These are phyloP conservation scores for Zygosaccharomyces sapae DNA, from an alignment of 1,139 yeast species.

Conservation along the genomic window DNA sequence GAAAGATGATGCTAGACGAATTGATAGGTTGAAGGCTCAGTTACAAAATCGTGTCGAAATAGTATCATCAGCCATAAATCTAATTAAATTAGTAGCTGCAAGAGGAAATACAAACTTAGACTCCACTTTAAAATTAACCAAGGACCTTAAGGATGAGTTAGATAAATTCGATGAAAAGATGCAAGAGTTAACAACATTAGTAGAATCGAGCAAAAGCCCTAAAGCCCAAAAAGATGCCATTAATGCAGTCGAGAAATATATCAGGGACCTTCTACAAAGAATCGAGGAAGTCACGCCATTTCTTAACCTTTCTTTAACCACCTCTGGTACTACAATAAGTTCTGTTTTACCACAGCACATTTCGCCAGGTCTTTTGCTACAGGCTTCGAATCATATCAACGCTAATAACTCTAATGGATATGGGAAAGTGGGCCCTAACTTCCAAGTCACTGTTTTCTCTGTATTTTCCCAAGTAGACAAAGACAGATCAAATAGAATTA, in stretches of 20 bases:
- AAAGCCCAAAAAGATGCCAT: constrained; percentile 43
- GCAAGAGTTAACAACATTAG: constrained; percentile 33
- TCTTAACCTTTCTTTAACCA: constrained; percentile 60
- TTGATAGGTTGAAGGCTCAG: constrained; percentile 45
- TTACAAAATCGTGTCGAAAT: constrained; percentile 60
- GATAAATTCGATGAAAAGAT: constrained; percentile 55
- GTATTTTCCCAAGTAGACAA: constrained; percentile 52
- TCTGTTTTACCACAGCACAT: constrained; percentile 50
- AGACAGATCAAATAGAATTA: constrained; percentile 41
- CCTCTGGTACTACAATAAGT: constrained; percentile 64
- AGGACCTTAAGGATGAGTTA: constrained; percentile 55
- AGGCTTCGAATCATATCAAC: constrained; percentile 52
- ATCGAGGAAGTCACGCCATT: constrained; percentile 72
- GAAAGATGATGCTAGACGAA: constrained; percentile 47
- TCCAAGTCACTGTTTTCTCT: constrained; percentile 57
- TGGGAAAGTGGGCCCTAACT: constrained; percentile 55
- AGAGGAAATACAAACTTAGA: constrained; percentile 65
- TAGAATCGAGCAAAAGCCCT: constrained; percentile 25
- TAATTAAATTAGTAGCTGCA: constrained; percentile 64
- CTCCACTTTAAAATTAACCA: constrained; percentile 53
- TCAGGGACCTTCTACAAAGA: constrained; percentile 46
- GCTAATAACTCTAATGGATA: constrained; percentile 39
- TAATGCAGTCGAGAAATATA: constrained; percentile 47
- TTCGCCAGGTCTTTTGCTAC: constrained; percentile 64
- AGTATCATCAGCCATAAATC: constrained; percentile 64